Conservation (phyloP, 371 early-diverging fungal genomes). For the Apophysomyces sp. region DNA sequence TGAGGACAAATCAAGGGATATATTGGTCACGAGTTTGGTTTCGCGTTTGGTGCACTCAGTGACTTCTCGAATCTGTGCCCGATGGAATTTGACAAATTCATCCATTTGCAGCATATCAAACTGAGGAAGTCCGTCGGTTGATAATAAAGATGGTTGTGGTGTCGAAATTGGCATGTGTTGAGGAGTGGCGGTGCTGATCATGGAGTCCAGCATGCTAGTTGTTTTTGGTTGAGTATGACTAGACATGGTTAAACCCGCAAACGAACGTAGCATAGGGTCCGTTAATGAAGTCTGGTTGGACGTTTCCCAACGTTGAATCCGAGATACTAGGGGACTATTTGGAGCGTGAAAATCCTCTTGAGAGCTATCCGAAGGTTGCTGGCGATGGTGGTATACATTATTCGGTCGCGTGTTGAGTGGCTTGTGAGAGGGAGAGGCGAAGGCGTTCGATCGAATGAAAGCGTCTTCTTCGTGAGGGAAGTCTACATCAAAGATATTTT, state of each 20-base stretch:
- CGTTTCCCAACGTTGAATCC: background rate
- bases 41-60: slow-evolving; percentile 79
- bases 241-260: background rate
- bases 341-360: background rate
- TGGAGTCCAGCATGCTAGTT: background rate
- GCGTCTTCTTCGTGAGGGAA: slow-evolving; percentile 33
- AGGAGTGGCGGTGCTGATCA: background rate
- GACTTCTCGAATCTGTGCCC: slow-evolving; percentile 74
- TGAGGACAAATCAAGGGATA: slow-evolving; percentile 49
- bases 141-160: background rate
- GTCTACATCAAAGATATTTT: slow-evolving; percentile 38
- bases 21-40: slow-evolving; percentile 74
- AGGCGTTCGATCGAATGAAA: slow-evolving; percentile 1
- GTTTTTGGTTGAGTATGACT: background rate
- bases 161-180: slow-evolving; percentile 1
- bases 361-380: background rate
- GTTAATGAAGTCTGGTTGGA: background rate
- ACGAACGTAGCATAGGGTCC: background rate
- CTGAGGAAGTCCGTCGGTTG: slow-evolving; percentile 1
- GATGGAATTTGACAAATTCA: slow-evolving; percentile 72
- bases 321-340: background rate
- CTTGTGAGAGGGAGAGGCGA: slow-evolving; percentile 3
- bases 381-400: background rate
- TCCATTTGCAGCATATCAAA: slow-evolving; percentile 44
- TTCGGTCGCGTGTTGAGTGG: background rate